phyloP scores from a whole-genome alignment of 331 rosid genomes.

The Acacia pycnantha region DNA sequence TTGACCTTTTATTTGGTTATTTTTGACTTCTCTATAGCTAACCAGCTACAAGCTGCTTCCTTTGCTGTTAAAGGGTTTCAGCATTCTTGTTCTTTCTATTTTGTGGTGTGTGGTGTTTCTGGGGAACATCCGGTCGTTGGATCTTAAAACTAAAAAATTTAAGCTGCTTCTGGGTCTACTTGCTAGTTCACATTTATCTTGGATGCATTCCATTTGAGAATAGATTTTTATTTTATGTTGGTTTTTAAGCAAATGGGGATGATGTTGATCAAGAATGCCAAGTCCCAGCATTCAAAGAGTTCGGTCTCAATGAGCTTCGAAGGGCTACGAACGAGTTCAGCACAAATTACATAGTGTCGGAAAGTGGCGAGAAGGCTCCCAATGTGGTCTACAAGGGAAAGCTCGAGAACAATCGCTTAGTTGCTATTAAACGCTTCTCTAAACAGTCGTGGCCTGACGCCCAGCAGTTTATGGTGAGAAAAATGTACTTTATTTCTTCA shows the following conservation, averaged over 20 bases:
- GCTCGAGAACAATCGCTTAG: constrained; percentile 56
- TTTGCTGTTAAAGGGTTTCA: background rate
- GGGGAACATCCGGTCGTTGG: background rate
- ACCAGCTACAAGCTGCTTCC: background rate
- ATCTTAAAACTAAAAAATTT: constrained; percentile 5
- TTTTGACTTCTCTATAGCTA: background rate
- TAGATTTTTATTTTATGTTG: background rate
- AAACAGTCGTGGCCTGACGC: constrained; percentile 84
- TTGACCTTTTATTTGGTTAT: background rate
- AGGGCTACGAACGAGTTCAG: constrained; percentile 74
- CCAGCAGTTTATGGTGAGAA: constrained; percentile 73
- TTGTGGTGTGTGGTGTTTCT: background rate
- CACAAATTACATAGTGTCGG: constrained; percentile 65
- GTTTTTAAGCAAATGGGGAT: constrained; percentile 57
- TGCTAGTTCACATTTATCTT: background rate
- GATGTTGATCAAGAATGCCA: constrained; percentile 44
- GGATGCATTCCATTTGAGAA: background rate
- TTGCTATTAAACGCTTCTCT: constrained; percentile 78
- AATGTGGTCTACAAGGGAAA: constrained; percentile 74
- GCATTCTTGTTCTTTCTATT: background rate
- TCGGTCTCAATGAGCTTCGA: constrained; percentile 53
- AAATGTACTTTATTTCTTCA: background rate
- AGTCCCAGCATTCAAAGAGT: constrained; percentile 61
- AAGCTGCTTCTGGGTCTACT: background rate
- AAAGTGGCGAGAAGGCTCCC: constrained; percentile 86